Percentiles rank a stretch among this genome's conserved stretches.
These are phyloP conservation scores for Euphorbia celastroides DNA, from an alignment of 441 rosid genomes.

Conservation along the genomic window DNA sequence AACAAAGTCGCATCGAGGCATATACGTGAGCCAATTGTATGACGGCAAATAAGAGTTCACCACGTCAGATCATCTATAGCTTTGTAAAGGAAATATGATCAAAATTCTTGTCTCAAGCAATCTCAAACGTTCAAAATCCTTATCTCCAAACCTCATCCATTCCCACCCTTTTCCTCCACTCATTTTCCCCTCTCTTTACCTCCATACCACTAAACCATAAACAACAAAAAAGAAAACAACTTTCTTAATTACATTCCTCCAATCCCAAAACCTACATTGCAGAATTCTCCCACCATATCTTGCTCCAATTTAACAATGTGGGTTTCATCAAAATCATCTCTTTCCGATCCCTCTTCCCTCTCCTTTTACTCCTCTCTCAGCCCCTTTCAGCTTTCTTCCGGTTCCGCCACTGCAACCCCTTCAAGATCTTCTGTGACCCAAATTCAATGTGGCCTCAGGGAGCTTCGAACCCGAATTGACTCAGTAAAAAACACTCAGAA, in stretches of 20 bases:
- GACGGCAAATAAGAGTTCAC: constrained; percentile 13
- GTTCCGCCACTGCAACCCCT: constrained; percentile 22
- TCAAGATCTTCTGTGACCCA: constrained; percentile 46
- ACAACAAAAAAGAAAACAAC: constrained; percentile 31
- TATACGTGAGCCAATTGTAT: constrained; percentile 13
- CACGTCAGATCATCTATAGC: constrained; percentile 20
- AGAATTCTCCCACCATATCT: constrained; percentile 37
- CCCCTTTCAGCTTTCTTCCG: constrained; percentile 50
- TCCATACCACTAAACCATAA: constrained; percentile 22
- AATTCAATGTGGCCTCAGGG: constrained; percentile 69
- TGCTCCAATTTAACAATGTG: constrained; percentile 58
- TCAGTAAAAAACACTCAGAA: constrained; percentile 88
- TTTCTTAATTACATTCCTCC: not conserved
- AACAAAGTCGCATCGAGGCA: constrained; percentile 17
- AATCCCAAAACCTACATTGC: constrained; percentile 15
- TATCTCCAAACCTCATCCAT: constrained; percentile 68
- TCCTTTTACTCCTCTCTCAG: constrained; percentile 50
- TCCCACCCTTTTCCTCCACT: constrained; percentile 52
- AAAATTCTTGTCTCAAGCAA: constrained; percentile 18
- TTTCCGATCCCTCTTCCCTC: constrained; percentile 52
- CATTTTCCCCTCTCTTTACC: constrained; percentile 34
- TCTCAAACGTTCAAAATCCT: constrained; percentile 52
- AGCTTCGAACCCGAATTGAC: constrained; percentile 62
- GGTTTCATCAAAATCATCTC: constrained; percentile 62
- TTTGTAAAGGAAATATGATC: constrained; percentile 4